phyloP scores from a whole-genome alignment of 2,329 filamentous ascomycete genomes.

The Trichoderma oligosporum region DNA sequence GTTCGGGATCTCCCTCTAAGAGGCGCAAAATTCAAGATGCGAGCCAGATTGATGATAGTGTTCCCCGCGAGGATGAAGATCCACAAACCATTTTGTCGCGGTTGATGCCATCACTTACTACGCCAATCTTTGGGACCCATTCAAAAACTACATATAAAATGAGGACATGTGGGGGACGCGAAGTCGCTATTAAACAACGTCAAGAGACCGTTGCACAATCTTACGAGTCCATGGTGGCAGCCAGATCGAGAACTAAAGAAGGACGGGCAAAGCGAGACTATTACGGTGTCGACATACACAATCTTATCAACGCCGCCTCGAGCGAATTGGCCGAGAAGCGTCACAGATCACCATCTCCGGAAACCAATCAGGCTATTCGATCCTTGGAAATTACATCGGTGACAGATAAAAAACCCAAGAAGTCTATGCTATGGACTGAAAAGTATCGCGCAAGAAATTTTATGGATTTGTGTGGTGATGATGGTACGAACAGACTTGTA shows the following conservation, averaged over 20 bases:
- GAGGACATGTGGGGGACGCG: constrained; percentile 56
- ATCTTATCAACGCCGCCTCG: constrained; percentile 68
- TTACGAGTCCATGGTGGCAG: constrained; percentile 65
- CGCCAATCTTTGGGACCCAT: constrained; percentile 27
- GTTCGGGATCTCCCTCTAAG: constrained; percentile 27
- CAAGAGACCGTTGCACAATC: constrained; percentile 44
- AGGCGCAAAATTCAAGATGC: constrained; percentile 31
- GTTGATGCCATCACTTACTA: constrained; percentile 32
- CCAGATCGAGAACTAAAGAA: constrained; percentile 61
- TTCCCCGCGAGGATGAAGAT: background rate
- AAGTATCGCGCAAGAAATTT: constrained; percentile 94
- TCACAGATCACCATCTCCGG: constrained; percentile 20
- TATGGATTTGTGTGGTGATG: constrained; percentile 89
- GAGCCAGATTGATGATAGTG: background rate
- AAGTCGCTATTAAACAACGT: constrained; percentile 54
- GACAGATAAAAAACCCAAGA: constrained; percentile 40
- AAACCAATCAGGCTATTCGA: constrained; percentile 34
- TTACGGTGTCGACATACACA: constrained; percentile 90
- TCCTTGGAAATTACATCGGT: constrained; percentile 40
- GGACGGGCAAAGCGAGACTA: constrained; percentile 71
- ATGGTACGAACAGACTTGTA: constrained; percentile 85
- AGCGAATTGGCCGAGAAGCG: constrained; percentile 49
- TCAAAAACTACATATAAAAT: constrained; percentile 38
- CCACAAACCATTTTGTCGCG: background rate
- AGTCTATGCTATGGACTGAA: constrained; percentile 81